Conservation (phyloP, 1,284 basidiomycete species). For the Boletus hoseneyae region DNA sequence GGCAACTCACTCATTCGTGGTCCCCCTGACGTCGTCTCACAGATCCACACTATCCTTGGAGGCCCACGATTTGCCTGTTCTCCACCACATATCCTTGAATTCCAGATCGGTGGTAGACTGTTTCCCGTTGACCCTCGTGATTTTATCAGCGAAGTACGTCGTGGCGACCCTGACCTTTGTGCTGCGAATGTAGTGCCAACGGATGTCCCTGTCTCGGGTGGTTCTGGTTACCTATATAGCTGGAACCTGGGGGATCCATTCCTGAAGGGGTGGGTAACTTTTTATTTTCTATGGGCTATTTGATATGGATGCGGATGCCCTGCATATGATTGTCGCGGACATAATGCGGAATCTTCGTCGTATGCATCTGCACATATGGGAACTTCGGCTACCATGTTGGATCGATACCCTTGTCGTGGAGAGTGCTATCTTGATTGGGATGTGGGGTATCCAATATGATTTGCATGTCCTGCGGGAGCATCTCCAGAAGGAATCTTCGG, state of each 20-base stretch:
- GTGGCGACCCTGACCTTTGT: slow-evolving; percentile 43
- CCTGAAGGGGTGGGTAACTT: slow-evolving; percentile 43
- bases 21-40: slow-evolving; percentile 45
- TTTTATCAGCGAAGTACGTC: slow-evolving; percentile 43
- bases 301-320: not conserved
- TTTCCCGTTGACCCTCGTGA: slow-evolving; percentile 69
- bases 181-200: slow-evolving; percentile 49
- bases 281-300: not conserved
- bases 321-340: slow-evolving; percentile 7
- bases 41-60: slow-evolving; percentile 41
- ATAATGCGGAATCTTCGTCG: slow-evolving; percentile 7
- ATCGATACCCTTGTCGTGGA: not conserved
- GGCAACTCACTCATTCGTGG: slow-evolving; percentile 58
- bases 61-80: slow-evolving; percentile 41
- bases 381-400: not conserved
- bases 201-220: slow-evolving; percentile 45
- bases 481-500: slow-evolving; percentile 13
- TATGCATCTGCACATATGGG: not conserved
- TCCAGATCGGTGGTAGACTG: slow-evolving; percentile 58
- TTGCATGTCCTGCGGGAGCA: not conserved
- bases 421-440: slow-evolving; percentile 1
- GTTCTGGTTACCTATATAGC: slow-evolving; percentile 45
- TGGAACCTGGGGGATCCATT: slow-evolving; percentile 57
- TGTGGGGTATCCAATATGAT: slow-evolving; percentile 1
- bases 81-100: slow-evolving; percentile 51